Evolutionary conservation across 805 yeast genomes (phyloP), one percentile per base, ranked within the genome.

Genomic region (Teunomyces kruisii): DNA sequence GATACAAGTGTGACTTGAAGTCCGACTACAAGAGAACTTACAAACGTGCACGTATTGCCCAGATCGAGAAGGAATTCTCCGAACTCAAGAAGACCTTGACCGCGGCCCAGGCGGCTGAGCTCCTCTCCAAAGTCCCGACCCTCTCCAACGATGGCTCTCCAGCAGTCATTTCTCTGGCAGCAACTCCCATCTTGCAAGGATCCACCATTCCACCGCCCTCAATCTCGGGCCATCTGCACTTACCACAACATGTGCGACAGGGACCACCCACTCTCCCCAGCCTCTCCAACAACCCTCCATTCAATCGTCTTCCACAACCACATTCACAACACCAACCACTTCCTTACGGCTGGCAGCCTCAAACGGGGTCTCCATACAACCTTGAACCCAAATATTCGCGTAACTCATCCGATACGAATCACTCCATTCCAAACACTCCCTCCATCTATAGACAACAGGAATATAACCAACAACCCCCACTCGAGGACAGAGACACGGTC

Each of bases 1-100:
- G 80, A 6, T 70, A 86, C 3, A 71, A 71, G 13, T 92, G 99
- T 61, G 78, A 83, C 19, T 65, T 94, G 39, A 83, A 88, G 55
- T 76, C 86, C 12, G 94, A 84, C 54, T 92, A 87, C 64, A 89
- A 91, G 62, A 75, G 99, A 55, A 90, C 97, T 0, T 87, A 86
- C 52, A 94, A 92, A 59, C 73, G 98, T 37, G 95, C 92, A 12
- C 75, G 88, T 47, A 79, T 86, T 36, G 89, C 86, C n/a, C 86
- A 83, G 72, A 77, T 92, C 43, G 98, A 91, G 59, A 79, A 76
- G 53, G 96, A 91, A 61, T 80, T 86, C 50, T 78, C 79, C 46
- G 90, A 84, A 54, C 66, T 88, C 42, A 78, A 86, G 54, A 75
- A 77, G 57, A 74, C 80, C 27, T 63, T 86, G 44, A 61, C 64